phyloP scores from a whole-genome alignment of 2,329 filamentous ascomycete species.

The Diaporthe amygdali region DNA sequence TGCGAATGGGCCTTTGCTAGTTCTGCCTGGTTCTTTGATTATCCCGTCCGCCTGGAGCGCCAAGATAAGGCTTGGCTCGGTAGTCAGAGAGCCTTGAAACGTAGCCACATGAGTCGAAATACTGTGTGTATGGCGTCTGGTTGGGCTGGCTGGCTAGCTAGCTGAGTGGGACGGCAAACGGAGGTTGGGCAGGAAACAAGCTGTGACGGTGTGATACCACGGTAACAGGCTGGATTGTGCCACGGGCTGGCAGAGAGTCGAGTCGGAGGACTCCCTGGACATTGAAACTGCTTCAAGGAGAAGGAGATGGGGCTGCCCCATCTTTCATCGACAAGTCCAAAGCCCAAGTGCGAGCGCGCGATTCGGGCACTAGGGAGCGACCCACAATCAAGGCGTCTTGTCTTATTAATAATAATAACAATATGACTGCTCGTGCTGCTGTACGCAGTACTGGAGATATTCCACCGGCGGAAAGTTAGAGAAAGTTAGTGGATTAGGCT shows the following conservation, averaged over 20 bases:
- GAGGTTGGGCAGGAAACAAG: not conserved
- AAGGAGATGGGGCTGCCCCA: not conserved
- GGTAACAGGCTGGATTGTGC: not conserved
- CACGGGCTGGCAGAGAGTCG: not conserved
- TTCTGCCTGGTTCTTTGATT: not conserved
- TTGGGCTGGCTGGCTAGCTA: too few species aligned
- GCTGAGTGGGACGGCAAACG: not conserved
- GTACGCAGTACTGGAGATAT: too few species aligned
- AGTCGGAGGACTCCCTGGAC: not conserved
- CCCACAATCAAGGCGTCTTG: slow-evolving; percentile 4
- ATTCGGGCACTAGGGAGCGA: not conserved
- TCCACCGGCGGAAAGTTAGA: not conserved
- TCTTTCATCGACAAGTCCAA: not conserved
- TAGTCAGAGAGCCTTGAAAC: slow-evolving; percentile 11
- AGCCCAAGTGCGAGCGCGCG: not conserved
- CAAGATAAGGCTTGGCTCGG: slow-evolving; percentile 8
- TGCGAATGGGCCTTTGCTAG: too few species aligned
- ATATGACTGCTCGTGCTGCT: too few species aligned
- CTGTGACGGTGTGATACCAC: slow-evolving; percentile 3
- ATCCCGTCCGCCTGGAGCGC: not conserved
- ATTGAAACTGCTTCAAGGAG: slow-evolving; percentile 14
- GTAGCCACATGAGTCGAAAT: slow-evolving; percentile 8
- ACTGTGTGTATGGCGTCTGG: too few species aligned
- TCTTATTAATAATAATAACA: too few species aligned
- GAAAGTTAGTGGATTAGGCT: not conserved